These are phyloP conservation scores for Naganishia friedmannii DNA, from an alignment of 768 basidiomycete genomes.

Conservation along the genomic window DNA sequence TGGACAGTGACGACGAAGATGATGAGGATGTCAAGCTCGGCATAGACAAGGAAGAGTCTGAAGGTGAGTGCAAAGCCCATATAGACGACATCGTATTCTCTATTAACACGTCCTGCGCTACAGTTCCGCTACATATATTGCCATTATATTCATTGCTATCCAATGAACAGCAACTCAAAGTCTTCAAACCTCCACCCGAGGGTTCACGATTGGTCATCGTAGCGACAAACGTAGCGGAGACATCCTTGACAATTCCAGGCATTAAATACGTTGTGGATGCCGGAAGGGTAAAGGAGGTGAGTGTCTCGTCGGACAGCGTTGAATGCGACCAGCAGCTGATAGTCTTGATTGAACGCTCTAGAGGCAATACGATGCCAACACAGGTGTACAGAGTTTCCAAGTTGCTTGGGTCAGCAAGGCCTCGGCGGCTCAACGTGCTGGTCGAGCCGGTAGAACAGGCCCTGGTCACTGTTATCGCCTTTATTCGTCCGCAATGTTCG, in stretches of 20 bases:
- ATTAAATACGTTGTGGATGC: slow-evolving; percentile 98
- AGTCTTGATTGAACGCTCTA: slow-evolving; percentile 44
- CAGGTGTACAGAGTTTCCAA: slow-evolving; percentile 85
- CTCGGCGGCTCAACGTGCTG: slow-evolving; percentile 87
- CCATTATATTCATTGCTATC: slow-evolving; percentile 89
- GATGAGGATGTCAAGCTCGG: slow-evolving; percentile 62
- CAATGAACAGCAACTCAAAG: slow-evolving; percentile 90
- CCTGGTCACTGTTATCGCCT: slow-evolving; percentile 97
- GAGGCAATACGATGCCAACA: slow-evolving; percentile 77
- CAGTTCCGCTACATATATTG: slow-evolving; percentile 92
- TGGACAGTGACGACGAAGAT: slow-evolving; percentile 66
- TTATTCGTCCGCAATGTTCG: slow-evolving; percentile 91
- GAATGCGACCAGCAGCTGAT: background rate
- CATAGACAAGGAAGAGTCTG: slow-evolving; percentile 64
- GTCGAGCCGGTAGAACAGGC: slow-evolving; percentile 94
- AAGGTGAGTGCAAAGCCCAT: slow-evolving; percentile 52
- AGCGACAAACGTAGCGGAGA: slow-evolving; percentile 94
- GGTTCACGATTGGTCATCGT: slow-evolving; percentile 85
- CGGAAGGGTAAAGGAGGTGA: slow-evolving; percentile 88
- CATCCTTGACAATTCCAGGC: slow-evolving; percentile 91
- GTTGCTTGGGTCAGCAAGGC: slow-evolving; percentile 94
- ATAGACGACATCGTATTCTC: background rate
- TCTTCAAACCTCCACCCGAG: slow-evolving; percentile 78
- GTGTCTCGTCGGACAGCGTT: background rate
- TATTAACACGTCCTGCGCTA: slow-evolving; percentile 7